Conservation (phyloP, 2,329 filamentous ascomycete species). For the Botrytis medusae region DNA sequence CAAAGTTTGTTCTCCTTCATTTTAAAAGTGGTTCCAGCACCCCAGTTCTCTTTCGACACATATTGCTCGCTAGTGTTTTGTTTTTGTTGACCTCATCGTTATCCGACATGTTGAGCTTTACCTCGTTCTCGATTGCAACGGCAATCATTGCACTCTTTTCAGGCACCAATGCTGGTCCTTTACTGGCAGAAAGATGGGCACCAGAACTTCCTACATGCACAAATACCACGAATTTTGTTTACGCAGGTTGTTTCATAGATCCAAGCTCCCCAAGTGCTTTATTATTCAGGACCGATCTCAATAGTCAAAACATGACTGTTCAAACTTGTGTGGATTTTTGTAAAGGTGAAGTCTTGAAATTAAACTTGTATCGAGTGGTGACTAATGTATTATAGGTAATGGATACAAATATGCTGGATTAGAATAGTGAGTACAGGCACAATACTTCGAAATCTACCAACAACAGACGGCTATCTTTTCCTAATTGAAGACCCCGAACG, state of each 20-base stretch:
- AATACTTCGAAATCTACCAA: background rate
- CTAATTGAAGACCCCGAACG: background rate
- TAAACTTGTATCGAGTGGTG: background rate
- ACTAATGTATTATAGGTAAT: constrained; percentile 33
- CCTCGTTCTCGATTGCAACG: constrained; percentile 30
- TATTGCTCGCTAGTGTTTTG: background rate
- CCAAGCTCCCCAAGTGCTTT: constrained; percentile 35
- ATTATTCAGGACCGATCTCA: constrained; percentile 35
- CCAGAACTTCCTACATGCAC: constrained; percentile 34
- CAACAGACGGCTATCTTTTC: background rate
- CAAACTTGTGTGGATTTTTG: constrained; percentile 42
- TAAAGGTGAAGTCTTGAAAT: constrained; percentile 34
- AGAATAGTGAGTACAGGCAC: constrained; percentile 33
- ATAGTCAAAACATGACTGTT: constrained; percentile 40
- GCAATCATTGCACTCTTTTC: constrained; percentile 30
- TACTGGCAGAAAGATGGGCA: constrained; percentile 25
- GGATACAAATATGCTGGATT: constrained; percentile 41
- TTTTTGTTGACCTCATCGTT: background rate
- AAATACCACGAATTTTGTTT: constrained; percentile 40
- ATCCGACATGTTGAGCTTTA: constrained; percentile 29
- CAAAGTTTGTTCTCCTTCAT: background rate
- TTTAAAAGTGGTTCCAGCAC: background rate
- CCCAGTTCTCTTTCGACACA: background rate
- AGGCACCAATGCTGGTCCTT: constrained; percentile 28
- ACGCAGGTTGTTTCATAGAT: constrained; percentile 41